Conservation (phyloP, 2,329 filamentous ascomycete species). For the Botrytis pseudocinerea region DNA sequence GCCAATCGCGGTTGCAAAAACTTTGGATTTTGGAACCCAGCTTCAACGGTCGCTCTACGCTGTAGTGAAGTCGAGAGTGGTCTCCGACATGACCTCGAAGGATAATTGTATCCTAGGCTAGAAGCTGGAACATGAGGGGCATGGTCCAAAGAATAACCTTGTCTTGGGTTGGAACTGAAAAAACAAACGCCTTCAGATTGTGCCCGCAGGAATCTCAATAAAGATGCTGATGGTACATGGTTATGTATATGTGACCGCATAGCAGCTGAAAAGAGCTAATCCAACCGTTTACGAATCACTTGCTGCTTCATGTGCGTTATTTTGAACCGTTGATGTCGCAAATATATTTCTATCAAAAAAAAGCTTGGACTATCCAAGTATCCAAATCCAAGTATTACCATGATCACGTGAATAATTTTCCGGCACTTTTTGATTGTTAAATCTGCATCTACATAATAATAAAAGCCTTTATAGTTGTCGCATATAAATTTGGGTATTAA, state of each 20-base stretch:
- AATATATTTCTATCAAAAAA: constrained; percentile 22
- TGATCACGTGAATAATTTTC: not conserved
- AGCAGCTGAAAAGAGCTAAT: constrained; percentile 32
- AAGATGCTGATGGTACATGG: constrained; percentile 51
- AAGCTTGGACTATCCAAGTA: constrained; percentile 27
- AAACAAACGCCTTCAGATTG: constrained; percentile 64
- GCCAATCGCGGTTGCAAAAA: constrained; percentile 33
- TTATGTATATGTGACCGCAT: constrained; percentile 39
- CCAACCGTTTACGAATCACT: constrained; percentile 18
- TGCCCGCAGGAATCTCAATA: constrained; percentile 71
- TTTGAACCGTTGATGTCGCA: constrained; percentile 2
- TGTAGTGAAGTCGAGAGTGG: constrained; percentile 31
- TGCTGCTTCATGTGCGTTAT: constrained; percentile 21
- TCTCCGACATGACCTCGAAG: constrained; percentile 28
- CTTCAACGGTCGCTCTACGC: constrained; percentile 30
- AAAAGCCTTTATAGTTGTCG: not conserved
- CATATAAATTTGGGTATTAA: not conserved
- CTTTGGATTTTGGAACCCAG: constrained; percentile 35
- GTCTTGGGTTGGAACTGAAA: constrained; percentile 47
- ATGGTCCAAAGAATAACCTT: constrained; percentile 36
- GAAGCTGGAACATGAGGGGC: constrained; percentile 27
- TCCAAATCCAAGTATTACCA: not conserved
- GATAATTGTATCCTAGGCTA: not conserved
- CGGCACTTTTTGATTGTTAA: not conserved
- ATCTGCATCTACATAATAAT: not conserved